phyloP scores from a whole-genome alignment of 495 filamentous ascomycete genomes.

The Penicillium goetzii region DNA sequence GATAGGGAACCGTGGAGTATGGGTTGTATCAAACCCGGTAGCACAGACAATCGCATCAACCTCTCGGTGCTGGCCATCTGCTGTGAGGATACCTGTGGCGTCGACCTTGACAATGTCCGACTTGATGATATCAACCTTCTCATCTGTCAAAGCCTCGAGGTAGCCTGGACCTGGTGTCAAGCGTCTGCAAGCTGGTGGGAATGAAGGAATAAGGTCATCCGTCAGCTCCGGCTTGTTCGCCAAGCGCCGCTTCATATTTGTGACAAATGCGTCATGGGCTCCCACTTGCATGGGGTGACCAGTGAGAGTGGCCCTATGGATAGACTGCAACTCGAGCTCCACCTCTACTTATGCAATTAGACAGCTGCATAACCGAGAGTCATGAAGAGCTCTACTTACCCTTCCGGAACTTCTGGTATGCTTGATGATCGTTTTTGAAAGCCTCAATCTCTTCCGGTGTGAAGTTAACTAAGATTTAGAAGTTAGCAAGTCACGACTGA shows the following conservation, averaged over 20 bases:
- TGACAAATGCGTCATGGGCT: conserved; percentile 37
- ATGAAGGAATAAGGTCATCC: conserved; percentile 42
- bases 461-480: conserved; percentile 34
- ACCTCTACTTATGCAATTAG: conserved; percentile 33
- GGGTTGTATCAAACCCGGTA: conserved; percentile 59
- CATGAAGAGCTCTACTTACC: conserved; percentile 22
- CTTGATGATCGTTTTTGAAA: conserved; percentile 47
- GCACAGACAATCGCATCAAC: conserved; percentile 55
- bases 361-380: not conserved
- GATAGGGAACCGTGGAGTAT: conserved; percentile 53
- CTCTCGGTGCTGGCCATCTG: conserved; percentile 47
- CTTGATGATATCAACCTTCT: conserved; percentile 51
- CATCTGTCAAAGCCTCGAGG: conserved; percentile 51
- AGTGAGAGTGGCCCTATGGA: conserved; percentile 43
- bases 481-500: not conserved
- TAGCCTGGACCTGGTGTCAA: conserved; percentile 55
- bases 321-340: conserved; percentile 53
- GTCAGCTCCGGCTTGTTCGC: conserved; percentile 39
- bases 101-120: conserved; percentile 48
- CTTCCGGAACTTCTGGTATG: conserved; percentile 49
- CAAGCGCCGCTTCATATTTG: conserved; percentile 49
- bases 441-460: conserved; percentile 49
- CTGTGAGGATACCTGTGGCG: conserved; percentile 50
- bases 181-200: conserved; percentile 55
- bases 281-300: conserved; percentile 44